Percentiles rank a stretch among this genome's conserved stretches.
Conservation (phyloP, 2,329 filamentous ascomycete genomes). For the Septoria petroselini region DNA sequence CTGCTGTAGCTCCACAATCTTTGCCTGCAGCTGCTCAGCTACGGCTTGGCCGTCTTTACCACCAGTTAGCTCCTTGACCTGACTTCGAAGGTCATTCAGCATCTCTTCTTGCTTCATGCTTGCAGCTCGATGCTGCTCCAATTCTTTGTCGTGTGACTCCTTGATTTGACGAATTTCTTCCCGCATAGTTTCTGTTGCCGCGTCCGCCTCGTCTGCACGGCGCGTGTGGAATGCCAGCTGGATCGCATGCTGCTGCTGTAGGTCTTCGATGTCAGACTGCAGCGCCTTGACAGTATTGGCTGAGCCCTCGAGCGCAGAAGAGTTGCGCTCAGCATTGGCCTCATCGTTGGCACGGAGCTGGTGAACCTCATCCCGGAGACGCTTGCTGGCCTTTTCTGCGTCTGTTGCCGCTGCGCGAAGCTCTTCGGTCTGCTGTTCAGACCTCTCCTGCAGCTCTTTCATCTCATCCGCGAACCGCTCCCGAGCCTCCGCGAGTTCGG, state of each 20-base stretch:
- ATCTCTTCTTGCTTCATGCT: constrained; percentile 17
- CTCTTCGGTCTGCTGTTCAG: constrained; percentile 21
- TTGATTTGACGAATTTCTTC: constrained; percentile 23
- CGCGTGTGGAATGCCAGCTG: constrained; percentile 18
- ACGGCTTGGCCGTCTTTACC: constrained; percentile 24
- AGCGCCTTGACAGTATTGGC: constrained; percentile 15
- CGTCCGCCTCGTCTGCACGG: constrained; percentile 12
- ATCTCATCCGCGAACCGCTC: constrained; percentile 18
- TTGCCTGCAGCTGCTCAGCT: constrained; percentile 21
- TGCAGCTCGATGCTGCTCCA: constrained; percentile 8
- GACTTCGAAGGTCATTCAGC: constrained; percentile 23
- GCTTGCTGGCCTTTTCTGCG: constrained; percentile 17
- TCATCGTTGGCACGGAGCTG: constrained; percentile 15
- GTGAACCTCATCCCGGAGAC: constrained; percentile 21
- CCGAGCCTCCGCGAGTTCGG: constrained; percentile 12
- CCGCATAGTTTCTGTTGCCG: constrained; percentile 14
- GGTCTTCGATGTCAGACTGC: constrained; percentile 20
- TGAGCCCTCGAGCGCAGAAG: constrained; percentile 15
- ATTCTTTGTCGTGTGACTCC: constrained; percentile 12
- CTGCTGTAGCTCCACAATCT: constrained; percentile 20
- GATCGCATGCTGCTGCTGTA: constrained; percentile 17
- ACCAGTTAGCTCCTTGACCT: constrained; percentile 26
- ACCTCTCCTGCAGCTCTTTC: constrained; percentile 17
- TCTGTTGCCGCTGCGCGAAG: constrained; percentile 12
- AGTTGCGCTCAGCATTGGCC: constrained; percentile 17